These are phyloP conservation scores for Corymbia calophylla DNA, from an alignment of 441 rosid species.

Conservation along the genomic window DNA sequence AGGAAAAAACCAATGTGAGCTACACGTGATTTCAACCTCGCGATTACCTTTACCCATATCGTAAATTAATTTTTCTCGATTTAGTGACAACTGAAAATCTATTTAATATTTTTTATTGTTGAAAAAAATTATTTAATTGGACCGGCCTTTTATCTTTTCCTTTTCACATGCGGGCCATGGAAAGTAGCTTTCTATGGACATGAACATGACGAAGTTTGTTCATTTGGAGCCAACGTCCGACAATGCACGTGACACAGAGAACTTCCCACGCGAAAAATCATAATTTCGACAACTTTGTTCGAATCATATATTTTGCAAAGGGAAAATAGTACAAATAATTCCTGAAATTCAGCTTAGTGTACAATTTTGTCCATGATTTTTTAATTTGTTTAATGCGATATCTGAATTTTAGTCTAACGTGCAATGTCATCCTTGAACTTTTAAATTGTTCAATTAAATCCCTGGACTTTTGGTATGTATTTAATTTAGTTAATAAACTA, in stretches of 20 bases:
- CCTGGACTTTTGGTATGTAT: no score
- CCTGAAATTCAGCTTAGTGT: no score
- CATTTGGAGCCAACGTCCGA: not conserved
- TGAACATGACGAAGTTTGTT: not conserved
- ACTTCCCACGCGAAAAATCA: no score
- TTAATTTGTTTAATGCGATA: no score
- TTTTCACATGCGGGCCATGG: not conserved
- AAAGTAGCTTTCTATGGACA: not conserved
- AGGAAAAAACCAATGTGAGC: not conserved
- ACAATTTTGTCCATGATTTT: no score
- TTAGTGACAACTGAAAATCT: not conserved
- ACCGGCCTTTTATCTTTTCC: not conserved
- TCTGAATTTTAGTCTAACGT: no score
- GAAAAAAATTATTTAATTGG: no score
- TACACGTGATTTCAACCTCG: not conserved
- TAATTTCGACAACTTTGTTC: not conserved
- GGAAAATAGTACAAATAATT: no score
- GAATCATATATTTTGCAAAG: not conserved
- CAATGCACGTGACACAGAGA: not conserved
- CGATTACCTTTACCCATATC: not conserved
- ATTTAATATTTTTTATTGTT: no score
- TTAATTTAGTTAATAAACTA: no score
- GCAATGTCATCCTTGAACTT: no score
- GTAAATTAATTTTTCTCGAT: not conserved
- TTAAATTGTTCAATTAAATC: no score